Evolutionary conservation across 2,329 filamentous ascomycete genomes (phyloP).

Genomic region (Fusarium miscanthi): DNA sequence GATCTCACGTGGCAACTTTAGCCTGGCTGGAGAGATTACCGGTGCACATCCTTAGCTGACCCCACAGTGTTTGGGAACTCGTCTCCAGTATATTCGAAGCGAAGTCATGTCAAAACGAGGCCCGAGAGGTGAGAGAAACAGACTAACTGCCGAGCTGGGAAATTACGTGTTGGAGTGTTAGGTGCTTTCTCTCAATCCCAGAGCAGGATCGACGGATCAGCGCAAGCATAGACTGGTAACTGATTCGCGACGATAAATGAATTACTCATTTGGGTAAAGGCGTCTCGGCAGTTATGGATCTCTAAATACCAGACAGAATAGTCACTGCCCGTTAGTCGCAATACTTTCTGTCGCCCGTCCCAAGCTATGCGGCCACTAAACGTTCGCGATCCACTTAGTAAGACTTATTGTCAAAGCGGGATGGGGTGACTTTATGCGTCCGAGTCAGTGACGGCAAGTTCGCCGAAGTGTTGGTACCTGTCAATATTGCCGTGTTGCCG

Average conservation of each 20-base stretch:
- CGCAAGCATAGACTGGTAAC: no score
- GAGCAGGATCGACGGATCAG: neutral
- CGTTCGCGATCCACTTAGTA: neutral
- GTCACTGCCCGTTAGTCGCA: accelerated
- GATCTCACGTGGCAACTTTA: neutral
- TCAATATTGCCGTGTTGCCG: neutral
- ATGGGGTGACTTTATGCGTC: neutral
- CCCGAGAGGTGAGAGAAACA: accelerated
- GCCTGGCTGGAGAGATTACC: neutral
- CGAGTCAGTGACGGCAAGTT: neutral
- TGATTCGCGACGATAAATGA: neutral
- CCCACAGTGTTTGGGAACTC: neutral
- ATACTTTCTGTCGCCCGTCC: neutral
- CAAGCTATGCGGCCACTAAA: neutral
- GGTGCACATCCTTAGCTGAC: neutral
- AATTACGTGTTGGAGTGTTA: accelerated
- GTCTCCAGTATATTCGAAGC: neutral
- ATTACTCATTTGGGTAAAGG: neutral
- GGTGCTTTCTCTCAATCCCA: accelerated
- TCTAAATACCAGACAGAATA: accelerated
- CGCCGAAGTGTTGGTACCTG: neutral
- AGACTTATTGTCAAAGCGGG: neutral
- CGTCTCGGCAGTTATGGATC: neutral
- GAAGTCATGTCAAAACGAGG: neutral
- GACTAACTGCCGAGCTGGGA: accelerated